Evolutionary conservation across 345 rosid genomes (phyloP).

Genomic region (Corymbia maculata): DNA sequence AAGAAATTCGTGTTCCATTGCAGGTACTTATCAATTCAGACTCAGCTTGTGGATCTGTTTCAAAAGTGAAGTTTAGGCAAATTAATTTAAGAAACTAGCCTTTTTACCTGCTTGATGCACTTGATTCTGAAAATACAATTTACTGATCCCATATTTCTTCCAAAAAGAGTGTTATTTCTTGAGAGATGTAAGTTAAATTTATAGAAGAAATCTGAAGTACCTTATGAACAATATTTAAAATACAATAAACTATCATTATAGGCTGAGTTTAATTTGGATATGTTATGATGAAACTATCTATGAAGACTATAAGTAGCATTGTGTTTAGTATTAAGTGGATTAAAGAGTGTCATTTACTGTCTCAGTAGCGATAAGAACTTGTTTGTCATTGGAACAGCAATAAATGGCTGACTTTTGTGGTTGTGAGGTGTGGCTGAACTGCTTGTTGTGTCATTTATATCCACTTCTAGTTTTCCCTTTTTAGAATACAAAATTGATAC

Average conservation of each 20-base stretch:
- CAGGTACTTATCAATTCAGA: conserved; percentile 40
- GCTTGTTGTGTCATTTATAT: neutral
- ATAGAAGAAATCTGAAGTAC: neutral
- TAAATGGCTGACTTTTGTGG: neutral
- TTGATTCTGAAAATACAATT: neutral
- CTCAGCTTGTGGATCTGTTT: neutral
- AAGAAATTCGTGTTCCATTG: conserved; percentile 88
- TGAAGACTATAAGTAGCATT: neutral
- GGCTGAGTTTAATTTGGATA: neutral
- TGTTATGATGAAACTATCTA: neutral
- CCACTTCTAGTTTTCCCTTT: neutral
- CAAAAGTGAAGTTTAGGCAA: neutral
- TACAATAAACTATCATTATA: neutral
- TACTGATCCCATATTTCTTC: neutral
- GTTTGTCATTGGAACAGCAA: neutral
- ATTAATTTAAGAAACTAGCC: neutral
- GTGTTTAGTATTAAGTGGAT: neutral
- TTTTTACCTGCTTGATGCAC: neutral
- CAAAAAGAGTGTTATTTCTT: neutral
- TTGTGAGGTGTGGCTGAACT: neutral
- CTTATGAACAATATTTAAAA: neutral
- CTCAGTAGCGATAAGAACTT: neutral
- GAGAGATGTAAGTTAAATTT: neutral
- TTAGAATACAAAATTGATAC: neutral
- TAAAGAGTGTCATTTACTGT: neutral